phyloP scores from a whole-genome alignment of 495 filamentous ascomycete genomes.

The Neurospora tetraspora region DNA sequence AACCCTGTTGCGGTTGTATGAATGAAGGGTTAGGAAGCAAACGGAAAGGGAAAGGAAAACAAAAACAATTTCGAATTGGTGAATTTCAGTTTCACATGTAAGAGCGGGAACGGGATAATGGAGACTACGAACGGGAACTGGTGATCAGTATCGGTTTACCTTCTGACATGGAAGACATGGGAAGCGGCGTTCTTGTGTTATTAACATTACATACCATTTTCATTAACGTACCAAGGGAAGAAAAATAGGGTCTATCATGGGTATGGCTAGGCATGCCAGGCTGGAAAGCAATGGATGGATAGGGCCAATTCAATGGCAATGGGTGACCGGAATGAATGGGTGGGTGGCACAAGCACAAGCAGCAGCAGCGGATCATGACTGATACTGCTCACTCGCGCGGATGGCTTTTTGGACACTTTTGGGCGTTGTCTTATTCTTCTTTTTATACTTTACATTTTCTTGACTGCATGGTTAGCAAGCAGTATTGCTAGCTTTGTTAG shows the following conservation, averaged over 20 bases:
- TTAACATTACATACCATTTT: neutral
- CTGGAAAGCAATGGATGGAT: neutral
- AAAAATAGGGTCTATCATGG: neutral
- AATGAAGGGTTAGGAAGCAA: neutral
- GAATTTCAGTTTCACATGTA: neutral
- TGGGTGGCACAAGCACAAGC: neutral
- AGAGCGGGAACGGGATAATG: neutral
- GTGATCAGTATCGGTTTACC: neutral
- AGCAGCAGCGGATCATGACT: neutral
- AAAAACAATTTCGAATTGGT: neutral
- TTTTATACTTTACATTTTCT: neutral
- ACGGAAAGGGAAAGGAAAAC: neutral
- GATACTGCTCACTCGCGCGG: neutral
- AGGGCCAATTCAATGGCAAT: neutral
- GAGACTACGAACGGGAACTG: neutral
- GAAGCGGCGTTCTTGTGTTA: neutral
- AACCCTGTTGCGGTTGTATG: conserved; percentile 5
- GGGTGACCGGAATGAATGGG: neutral
- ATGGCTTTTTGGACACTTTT: neutral
- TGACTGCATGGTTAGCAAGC: neutral
- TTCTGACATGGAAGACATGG: neutral
- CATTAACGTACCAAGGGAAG: neutral
- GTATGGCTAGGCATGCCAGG: neutral
- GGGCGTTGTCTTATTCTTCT: neutral
- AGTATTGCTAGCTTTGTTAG: neutral